These are phyloP conservation scores for Coemansia sp. DNA, from an alignment of 192 early-diverging fungal species.

Conservation along the genomic window DNA sequence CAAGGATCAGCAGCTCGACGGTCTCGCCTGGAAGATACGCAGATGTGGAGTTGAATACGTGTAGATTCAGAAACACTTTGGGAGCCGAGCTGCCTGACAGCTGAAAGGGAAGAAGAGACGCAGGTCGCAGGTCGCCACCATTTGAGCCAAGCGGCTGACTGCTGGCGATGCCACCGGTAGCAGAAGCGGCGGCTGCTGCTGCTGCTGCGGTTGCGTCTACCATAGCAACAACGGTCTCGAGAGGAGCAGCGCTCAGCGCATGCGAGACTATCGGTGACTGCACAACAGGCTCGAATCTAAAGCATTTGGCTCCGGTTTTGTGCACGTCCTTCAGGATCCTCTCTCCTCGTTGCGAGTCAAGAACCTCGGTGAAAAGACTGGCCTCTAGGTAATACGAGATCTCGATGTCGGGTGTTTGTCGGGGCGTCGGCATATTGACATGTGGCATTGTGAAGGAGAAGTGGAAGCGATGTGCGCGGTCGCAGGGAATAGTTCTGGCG, in stretches of 20 bases:
- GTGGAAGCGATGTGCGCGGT: constrained; percentile 48
- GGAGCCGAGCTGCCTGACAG: constrained; percentile 4
- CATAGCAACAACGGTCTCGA: constrained; percentile 40
- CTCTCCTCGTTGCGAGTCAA: constrained; percentile 34
- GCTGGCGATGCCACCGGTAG: neutral
- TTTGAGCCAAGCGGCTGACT: neutral
- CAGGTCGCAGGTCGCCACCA: neutral
- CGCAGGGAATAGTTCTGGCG: constrained; percentile 27
- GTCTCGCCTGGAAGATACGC: constrained; percentile 48
- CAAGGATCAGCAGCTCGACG: constrained; percentile 48
- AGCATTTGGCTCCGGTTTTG: constrained; percentile 40
- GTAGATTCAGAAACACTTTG: constrained; percentile 41
- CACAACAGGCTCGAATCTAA: constrained; percentile 52
- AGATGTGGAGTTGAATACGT: constrained; percentile 46
- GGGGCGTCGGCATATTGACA: constrained; percentile 55
- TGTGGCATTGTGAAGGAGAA: constrained; percentile 58
- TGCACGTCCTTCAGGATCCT: constrained; percentile 38
- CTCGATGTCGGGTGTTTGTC: constrained; percentile 53
- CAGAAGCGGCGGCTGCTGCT: neutral
- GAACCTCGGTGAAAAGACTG: constrained; percentile 36
- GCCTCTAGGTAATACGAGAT: constrained; percentile 53
- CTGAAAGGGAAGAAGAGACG: constrained; percentile 29
- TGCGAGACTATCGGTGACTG: constrained; percentile 33
- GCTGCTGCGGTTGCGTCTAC: constrained; percentile 24
- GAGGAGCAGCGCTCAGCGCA: constrained; percentile 19